Evolutionary conservation across 441 rosid genomes (phyloP).

Genomic region (Brassica hybrid): DNA sequence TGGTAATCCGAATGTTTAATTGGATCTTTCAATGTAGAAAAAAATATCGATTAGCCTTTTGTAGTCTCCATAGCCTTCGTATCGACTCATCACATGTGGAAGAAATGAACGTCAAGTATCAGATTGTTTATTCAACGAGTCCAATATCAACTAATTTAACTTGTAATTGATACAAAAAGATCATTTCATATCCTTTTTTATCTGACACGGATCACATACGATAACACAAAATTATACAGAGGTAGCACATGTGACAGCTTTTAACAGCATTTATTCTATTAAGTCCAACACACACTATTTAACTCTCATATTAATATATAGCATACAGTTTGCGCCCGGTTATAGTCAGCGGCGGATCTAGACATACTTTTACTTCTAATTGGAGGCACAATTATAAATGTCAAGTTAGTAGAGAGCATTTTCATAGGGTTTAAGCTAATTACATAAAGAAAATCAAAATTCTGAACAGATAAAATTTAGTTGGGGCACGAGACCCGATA

Average conservation of each 20-base stretch:
- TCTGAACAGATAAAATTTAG: too few species aligned
- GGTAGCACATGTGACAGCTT: conserved; percentile 29
- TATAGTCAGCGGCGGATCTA: not conserved
- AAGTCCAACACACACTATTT: not conserved
- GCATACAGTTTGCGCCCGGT: not conserved
- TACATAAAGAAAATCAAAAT: too few species aligned
- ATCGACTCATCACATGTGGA: not conserved
- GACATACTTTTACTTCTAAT: too few species aligned
- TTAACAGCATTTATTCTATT: not conserved
- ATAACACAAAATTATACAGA: not conserved
- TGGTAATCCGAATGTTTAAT: not conserved
- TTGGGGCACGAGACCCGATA: too few species aligned
- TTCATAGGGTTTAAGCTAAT: too few species aligned
- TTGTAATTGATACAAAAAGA: not conserved
- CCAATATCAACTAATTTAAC: not conserved
- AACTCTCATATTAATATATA: not conserved
- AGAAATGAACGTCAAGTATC: not conserved
- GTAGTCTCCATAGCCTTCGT: not conserved
- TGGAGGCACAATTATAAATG: too few species aligned
- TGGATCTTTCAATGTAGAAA: not conserved
- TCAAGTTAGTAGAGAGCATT: too few species aligned
- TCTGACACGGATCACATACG: conserved; percentile 2
- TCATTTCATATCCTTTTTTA: not conserved
- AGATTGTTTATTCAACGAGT: not conserved
- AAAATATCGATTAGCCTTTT: not conserved